A percentile compares a stretch with the other conserved stretches of the same genome.
Conservation (phyloP, 257 asterid species). For the Linderniella brevidens region DNA sequence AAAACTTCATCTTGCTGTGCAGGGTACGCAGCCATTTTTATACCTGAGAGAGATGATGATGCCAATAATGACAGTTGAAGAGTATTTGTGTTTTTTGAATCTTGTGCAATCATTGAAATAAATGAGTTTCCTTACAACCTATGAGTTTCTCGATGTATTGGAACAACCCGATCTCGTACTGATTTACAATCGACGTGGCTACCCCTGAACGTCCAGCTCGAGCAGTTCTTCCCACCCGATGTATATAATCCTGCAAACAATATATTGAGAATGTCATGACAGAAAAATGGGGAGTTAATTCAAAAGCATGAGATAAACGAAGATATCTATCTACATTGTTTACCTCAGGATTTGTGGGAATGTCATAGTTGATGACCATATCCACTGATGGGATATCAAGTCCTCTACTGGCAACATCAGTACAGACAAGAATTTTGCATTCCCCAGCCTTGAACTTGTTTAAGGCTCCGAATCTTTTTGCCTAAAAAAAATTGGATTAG, state of each 20-base stretch:
- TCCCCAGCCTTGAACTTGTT: slow-evolving; percentile 80
- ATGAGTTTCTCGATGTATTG: slow-evolving; percentile 68
- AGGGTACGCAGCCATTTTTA: slow-evolving; percentile 51
- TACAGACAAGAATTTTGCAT: slow-evolving; percentile 70
- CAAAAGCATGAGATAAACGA: neutral
- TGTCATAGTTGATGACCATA: slow-evolving; percentile 81
- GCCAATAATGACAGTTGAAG: slow-evolving; percentile 2
- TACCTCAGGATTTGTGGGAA: slow-evolving; percentile 87
- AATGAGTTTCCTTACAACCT: slow-evolving; percentile 26
- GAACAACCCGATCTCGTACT: slow-evolving; percentile 85
- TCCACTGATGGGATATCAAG: slow-evolving; percentile 90
- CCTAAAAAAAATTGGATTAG: slow-evolving; percentile 19
- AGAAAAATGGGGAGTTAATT: neutral
- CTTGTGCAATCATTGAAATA: neutral
- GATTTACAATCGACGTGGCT: slow-evolving; percentile 67
- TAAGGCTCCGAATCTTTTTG: slow-evolving; percentile 76
- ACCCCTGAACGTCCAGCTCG: slow-evolving; percentile 95
- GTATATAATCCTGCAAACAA: slow-evolving; percentile 77
- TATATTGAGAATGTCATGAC: slow-evolving; percentile 5
- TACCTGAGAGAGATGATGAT: slow-evolving; percentile 28
- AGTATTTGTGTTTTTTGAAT: slow-evolving; percentile 2
- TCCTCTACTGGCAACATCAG: slow-evolving; percentile 96
- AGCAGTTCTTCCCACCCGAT: slow-evolving; percentile 98
- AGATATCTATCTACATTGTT: neutral
- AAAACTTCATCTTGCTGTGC: slow-evolving; percentile 74